Conservation (phyloP, 331 rosid species). For the Phaseolus coccineus region DNA sequence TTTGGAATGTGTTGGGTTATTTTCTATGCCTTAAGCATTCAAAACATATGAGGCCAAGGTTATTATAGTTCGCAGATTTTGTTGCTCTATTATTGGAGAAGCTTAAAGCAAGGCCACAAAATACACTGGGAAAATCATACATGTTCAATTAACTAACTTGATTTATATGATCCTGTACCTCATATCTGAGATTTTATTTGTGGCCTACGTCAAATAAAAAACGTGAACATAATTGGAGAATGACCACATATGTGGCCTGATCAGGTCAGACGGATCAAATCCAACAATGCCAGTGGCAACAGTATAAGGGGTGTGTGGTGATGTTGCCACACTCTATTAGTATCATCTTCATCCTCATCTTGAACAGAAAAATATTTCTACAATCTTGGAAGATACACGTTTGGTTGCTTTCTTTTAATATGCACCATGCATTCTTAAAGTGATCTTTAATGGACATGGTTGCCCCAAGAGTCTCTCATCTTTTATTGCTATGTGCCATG, state of each 20-base stretch:
- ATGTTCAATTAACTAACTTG: constrained; percentile 27
- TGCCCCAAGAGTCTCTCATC: constrained; percentile 73
- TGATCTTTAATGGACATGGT: constrained; percentile 64
- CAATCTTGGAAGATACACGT: constrained; percentile 63
- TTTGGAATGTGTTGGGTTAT: constrained; percentile 41
- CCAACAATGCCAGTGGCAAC: not conserved
- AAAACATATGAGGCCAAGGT: constrained; percentile 37
- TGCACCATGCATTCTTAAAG: constrained; percentile 70
- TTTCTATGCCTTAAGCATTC: constrained; percentile 39
- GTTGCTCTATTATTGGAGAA: constrained; percentile 52
- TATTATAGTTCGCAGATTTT: constrained; percentile 31
- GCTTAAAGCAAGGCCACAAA: constrained; percentile 53
- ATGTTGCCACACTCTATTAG: constrained; percentile 23
- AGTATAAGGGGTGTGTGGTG: constrained; percentile 36
- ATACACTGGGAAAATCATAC: constrained; percentile 27
- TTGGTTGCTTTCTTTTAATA: constrained; percentile 72
- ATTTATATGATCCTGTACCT: constrained; percentile 35
- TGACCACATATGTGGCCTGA: constrained; percentile 47
- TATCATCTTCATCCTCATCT: constrained; percentile 50
- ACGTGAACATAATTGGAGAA: constrained; percentile 34
- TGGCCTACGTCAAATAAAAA: constrained; percentile 42
- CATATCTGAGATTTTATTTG: constrained; percentile 45
- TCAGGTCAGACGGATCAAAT: constrained; percentile 33
- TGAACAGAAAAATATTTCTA: constrained; percentile 43
- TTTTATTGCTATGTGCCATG: constrained; percentile 22